These are phyloP conservation scores for Cenchrus fungigraminus DNA, from an alignment of 176 grass and related monocot genomes.

Conservation along the genomic window DNA sequence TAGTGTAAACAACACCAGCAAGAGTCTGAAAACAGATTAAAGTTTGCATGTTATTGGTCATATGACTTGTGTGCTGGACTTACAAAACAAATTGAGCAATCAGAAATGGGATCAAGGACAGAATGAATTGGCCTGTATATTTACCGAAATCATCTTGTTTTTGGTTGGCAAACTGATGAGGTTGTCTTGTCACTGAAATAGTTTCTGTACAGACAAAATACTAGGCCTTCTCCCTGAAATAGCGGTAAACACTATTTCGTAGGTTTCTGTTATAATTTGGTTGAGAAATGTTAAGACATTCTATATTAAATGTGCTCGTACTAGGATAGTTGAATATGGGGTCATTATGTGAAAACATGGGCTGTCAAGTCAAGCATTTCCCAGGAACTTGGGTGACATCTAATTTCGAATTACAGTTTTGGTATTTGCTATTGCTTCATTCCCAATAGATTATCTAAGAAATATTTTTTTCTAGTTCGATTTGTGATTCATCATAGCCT, in stretches of 20 bases:
- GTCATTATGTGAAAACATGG: neutral
- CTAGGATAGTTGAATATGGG: constrained; percentile 23
- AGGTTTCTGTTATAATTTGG: neutral
- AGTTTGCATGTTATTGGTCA: neutral
- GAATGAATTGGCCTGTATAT: neutral
- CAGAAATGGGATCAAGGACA: neutral
- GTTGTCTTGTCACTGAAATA: neutral
- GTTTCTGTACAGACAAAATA: neutral
- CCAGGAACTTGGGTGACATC: constrained; percentile 17
- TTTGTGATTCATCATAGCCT: constrained; percentile 98
- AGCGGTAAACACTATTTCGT: neutral
- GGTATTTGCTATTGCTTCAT: neutral
- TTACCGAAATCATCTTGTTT: neutral
- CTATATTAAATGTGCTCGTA: constrained; percentile 10
- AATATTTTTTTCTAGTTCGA: constrained; percentile 62
- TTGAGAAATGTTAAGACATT: constrained; percentile 24
- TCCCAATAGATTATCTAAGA: constrained; percentile 16
- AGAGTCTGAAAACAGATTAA: constrained; percentile 14
- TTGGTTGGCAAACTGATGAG: neutral
- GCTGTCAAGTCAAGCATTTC: neutral
- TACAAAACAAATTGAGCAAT: neutral
- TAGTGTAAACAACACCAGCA: neutral
- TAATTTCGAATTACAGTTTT: neutral
- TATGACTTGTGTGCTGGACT: neutral
- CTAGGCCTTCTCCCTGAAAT: neutral